A percentile compares a stretch with the other conserved stretches of the same genome.
Evolutionary conservation across 331 rosid genomes (phyloP).

Genomic region (Ulmus americana): DNA sequence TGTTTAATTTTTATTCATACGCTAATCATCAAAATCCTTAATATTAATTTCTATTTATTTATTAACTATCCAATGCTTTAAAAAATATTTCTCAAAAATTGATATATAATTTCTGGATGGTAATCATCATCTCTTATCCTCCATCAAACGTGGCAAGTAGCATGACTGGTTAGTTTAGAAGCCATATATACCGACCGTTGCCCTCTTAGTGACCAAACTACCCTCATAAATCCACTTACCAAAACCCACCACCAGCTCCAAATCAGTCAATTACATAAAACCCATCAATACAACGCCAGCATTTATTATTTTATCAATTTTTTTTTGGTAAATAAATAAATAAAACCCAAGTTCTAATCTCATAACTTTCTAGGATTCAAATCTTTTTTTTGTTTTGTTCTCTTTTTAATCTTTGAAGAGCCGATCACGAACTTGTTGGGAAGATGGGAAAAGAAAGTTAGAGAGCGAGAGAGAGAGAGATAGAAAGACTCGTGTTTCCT

Average conservation of each 20-base stretch:
- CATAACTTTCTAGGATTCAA: not conserved
- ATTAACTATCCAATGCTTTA: too few relatives aligned
- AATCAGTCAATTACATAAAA: not conserved
- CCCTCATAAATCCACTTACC: not conserved
- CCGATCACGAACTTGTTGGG: conserved; percentile 14
- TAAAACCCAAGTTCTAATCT: conserved; percentile 7
- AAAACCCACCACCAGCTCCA: not conserved
- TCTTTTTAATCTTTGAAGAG: conserved; percentile 1
- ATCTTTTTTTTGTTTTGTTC: not conserved
- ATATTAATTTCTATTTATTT: too few relatives aligned
- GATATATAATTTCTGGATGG: not conserved
- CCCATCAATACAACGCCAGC: not conserved
- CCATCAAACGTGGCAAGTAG: conserved; percentile 7
- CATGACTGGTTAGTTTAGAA: not conserved
- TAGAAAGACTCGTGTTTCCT: conserved; percentile 16
- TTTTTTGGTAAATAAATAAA: not conserved
- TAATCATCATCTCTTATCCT: not conserved
- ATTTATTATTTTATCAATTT: not conserved
- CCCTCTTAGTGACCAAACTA: conserved; percentile 5
- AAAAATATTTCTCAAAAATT: not conserved
- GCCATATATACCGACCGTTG: not conserved
- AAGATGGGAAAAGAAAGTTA: not conserved
- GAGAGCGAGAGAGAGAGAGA: not conserved
- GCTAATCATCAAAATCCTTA: too few relatives aligned
- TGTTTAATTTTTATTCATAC: too few relatives aligned